Percentiles rank a stretch among this genome's conserved stretches.
phyloP scores from a whole-genome alignment of 75 land plant species.

The Larix kaempferi region DNA sequence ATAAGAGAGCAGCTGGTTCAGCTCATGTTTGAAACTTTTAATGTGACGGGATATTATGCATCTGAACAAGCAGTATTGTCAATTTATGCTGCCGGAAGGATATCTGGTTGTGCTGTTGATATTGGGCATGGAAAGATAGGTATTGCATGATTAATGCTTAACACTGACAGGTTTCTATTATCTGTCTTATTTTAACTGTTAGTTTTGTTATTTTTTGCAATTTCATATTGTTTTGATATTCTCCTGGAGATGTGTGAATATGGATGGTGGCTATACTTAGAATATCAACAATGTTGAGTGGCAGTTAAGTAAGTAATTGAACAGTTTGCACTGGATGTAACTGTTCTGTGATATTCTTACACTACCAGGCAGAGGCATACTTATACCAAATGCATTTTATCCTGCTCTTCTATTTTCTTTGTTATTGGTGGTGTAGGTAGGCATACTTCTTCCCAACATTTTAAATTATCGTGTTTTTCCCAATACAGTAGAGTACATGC shows the following conservation, averaged over 20 bases:
- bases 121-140: conserved; percentile 99
- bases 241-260: neutral
- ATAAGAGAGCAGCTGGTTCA: conserved; percentile 93
- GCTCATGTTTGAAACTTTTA: conserved; percentile 96
- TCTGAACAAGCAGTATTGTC: conserved; percentile 98
- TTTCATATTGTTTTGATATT: neutral
- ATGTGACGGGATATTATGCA: conserved; percentile 93
- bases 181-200: neutral
- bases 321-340: too few relatives aligned
- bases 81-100: conserved; percentile 97
- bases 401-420: too few relatives aligned
- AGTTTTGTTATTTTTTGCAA: neutral
- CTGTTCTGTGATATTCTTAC: too few relatives aligned
- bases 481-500: too few relatives aligned
- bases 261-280: too few relatives aligned
- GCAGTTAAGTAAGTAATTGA: neutral
- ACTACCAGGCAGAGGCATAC: too few relatives aligned
- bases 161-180: neutral
- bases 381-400: too few relatives aligned
- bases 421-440: too few relatives aligned
- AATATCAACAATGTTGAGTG: neutral
- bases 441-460: too few relatives aligned
- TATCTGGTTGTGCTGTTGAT: conserved; percentile 98
- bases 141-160: conserved; percentile 17
- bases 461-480: too few relatives aligned